Evolutionary conservation across 1,284 basidiomycete genomes (phyloP).

Genomic region (Veloboletus limbatus): DNA sequence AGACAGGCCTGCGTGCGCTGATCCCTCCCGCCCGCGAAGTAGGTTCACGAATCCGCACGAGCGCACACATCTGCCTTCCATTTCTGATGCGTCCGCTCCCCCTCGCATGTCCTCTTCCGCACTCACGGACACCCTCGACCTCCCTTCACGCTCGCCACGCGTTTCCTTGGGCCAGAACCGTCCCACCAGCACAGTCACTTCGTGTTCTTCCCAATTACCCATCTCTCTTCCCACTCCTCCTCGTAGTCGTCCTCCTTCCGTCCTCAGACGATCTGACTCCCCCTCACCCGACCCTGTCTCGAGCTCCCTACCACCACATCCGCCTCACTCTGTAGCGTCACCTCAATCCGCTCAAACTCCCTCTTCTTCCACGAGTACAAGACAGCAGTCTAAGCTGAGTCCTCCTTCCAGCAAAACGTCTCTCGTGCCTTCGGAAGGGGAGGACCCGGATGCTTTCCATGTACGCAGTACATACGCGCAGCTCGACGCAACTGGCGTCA

Average conservation of each 20-base stretch:
- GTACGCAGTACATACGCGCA: conserved; percentile 88
- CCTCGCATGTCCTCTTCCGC: conserved; percentile 11
- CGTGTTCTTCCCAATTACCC: conserved; percentile 23
- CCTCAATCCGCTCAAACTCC: conserved; percentile 30
- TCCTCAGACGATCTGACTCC: conserved; percentile 22
- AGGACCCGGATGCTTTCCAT: conserved; percentile 84
- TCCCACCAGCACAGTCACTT: conserved; percentile 29
- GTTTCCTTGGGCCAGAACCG: conserved; percentile 18
- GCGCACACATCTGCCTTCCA: conserved; percentile 6
- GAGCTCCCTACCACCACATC: conserved; percentile 10
- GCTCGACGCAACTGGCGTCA: conserved; percentile 80
- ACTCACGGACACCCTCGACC: conserved; percentile 19
- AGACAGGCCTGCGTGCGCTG: conserved; percentile 9
- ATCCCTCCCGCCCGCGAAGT: conserved; percentile 18
- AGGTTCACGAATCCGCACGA: conserved; percentile 20
- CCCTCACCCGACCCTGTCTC: conserved; percentile 21
- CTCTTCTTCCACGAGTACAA: conserved; percentile 36
- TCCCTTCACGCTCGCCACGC: conserved; percentile 30
- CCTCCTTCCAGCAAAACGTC: conserved; percentile 54
- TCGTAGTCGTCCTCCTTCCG: conserved; percentile 32
- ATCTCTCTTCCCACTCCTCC: conserved; percentile 33
- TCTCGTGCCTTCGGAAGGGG: conserved; percentile 66
- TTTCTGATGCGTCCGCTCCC: conserved; percentile 12
- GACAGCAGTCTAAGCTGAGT: conserved; percentile 37
- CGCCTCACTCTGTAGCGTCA: conserved; percentile 15